Percentiles rank a stretch among this genome's conserved stretches.
These are phyloP conservation scores for Beauveria sp. DNA, from an alignment of 2,329 filamentous ascomycete species.

Conservation along the genomic window DNA sequence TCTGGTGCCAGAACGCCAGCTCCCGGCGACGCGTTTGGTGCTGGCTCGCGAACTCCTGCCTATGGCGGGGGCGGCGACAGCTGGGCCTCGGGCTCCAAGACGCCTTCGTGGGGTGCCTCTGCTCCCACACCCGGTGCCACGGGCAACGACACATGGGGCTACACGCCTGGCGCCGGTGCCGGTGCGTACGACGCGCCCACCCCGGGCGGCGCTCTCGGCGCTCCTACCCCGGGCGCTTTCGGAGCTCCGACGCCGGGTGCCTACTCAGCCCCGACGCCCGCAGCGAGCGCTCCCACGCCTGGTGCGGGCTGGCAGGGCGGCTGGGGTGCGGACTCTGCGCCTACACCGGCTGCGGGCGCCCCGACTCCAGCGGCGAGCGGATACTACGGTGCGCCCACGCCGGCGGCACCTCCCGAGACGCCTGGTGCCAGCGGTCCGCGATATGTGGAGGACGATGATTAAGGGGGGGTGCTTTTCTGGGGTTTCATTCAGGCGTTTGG, in stretches of 20 bases:
- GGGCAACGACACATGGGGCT: constrained; percentile 53
- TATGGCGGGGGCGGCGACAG: constrained; percentile 49
- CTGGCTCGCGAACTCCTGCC: constrained; percentile 61
- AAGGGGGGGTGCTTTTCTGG: background rate
- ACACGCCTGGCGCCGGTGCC: constrained; percentile 42
- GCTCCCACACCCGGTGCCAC: constrained; percentile 52
- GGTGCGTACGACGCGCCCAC: constrained; percentile 62
- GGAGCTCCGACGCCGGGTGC: constrained; percentile 67
- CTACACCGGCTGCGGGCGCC: constrained; percentile 57
- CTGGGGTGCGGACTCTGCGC: constrained; percentile 55
- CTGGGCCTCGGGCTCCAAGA: constrained; percentile 66
- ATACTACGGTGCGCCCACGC: constrained; percentile 52
- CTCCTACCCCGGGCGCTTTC: constrained; percentile 54
- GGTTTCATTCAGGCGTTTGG: constrained; percentile 1
- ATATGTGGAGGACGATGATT: constrained; percentile 48
- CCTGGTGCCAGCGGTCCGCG: constrained; percentile 52
- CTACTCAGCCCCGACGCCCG: constrained; percentile 57
- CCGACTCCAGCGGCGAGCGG: constrained; percentile 62
- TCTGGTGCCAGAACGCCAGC: constrained; percentile 68
- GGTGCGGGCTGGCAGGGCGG: constrained; percentile 54
- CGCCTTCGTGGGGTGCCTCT: constrained; percentile 61
- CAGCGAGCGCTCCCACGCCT: constrained; percentile 60
- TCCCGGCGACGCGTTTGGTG: constrained; percentile 50
- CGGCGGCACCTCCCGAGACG: constrained; percentile 51
- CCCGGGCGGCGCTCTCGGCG: constrained; percentile 50